Conservation (phyloP, 1,284 basidiomycete species). For the Ganoderma leucocontextum region DNA sequence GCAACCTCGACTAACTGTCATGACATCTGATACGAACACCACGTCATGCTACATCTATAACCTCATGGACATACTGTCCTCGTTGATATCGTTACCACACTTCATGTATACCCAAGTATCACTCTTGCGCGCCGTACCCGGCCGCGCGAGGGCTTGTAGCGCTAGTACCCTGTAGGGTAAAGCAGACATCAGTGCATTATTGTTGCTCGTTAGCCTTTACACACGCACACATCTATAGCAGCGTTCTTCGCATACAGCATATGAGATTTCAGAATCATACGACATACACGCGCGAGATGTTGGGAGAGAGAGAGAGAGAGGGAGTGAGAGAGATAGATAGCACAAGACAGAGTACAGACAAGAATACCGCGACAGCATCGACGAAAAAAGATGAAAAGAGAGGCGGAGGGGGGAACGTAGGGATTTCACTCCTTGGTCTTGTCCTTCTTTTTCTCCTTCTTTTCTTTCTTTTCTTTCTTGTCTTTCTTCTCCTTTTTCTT, state of each 20-base stretch:
- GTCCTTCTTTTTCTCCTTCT: slow-evolving; percentile 53
- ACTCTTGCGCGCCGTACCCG: background rate
- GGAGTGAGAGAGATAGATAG: slow-evolving; percentile 29
- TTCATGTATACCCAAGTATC: background rate
- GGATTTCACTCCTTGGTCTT: slow-evolving; percentile 52
- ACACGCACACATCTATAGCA: background rate
- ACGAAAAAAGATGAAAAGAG: slow-evolving; percentile 14
- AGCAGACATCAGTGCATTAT: background rate
- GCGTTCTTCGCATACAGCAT: slow-evolving; percentile 11
- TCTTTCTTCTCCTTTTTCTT: slow-evolving; percentile 42
- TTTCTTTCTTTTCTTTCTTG: slow-evolving; percentile 39
- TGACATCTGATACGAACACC: background rate
- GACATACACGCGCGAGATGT: background rate
- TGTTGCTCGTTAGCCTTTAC: background rate
- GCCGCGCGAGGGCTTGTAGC: background rate
- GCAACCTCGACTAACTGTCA: background rate
- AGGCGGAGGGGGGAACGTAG: slow-evolving; percentile 15
- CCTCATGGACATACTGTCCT: background rate
- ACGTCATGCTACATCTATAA: background rate
- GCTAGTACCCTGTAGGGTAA: background rate
- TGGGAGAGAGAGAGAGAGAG: background rate
- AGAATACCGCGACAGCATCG: slow-evolving; percentile 16
- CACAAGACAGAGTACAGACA: slow-evolving; percentile 32
- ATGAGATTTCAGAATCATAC: slow-evolving; percentile 5
- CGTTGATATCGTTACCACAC: background rate